These are phyloP conservation scores for Xylaria bambusicola DNA, from an alignment of 495 filamentous ascomycete species.

Conservation along the genomic window DNA sequence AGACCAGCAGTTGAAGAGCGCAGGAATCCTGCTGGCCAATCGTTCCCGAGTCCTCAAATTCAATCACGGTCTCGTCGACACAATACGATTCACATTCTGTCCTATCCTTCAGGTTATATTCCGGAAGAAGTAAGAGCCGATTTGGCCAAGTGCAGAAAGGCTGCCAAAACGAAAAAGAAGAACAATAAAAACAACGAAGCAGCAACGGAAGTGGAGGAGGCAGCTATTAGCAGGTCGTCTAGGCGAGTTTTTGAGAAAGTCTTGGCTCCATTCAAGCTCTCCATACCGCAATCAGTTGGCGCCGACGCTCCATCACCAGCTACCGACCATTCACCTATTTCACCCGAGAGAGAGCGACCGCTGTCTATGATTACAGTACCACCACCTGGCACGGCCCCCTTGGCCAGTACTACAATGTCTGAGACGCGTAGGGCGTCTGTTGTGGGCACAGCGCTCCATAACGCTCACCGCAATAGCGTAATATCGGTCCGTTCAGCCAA, in stretches of 20 bases:
- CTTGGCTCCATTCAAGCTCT: constrained; percentile 38
- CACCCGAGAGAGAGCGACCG: constrained; percentile 11
- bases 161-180: constrained; percentile 32
- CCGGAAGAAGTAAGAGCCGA: constrained; percentile 49
- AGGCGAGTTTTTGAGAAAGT: constrained; percentile 43
- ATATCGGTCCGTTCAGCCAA: constrained; percentile 49
- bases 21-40: constrained; percentile 31
- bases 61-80: constrained; percentile 53
- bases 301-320: constrained; percentile 16
- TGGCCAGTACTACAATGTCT: constrained; percentile 27
- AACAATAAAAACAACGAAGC: constrained; percentile 29
- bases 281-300: constrained; percentile 23
- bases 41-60: constrained; percentile 50
- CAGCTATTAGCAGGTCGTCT: constrained; percentile 24
- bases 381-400: constrained; percentile 26
- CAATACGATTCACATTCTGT: constrained; percentile 58
- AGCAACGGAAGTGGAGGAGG: constrained; percentile 27
- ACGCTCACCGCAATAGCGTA: constrained; percentile 43
- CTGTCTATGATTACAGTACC: constrained; percentile 30
- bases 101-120: constrained; percentile 53
- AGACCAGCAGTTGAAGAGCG: constrained; percentile 38
- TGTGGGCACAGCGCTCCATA: constrained; percentile 23
- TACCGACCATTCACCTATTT: constrained; percentile 14
- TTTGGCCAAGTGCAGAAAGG: constrained; percentile 20
- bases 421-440: constrained; percentile 28